Evolutionary conservation across 177 flowering plant genomes (phyloP), one percentile per base, ranked within the genome.

Genomic region (Vitis hybrid): DNA sequence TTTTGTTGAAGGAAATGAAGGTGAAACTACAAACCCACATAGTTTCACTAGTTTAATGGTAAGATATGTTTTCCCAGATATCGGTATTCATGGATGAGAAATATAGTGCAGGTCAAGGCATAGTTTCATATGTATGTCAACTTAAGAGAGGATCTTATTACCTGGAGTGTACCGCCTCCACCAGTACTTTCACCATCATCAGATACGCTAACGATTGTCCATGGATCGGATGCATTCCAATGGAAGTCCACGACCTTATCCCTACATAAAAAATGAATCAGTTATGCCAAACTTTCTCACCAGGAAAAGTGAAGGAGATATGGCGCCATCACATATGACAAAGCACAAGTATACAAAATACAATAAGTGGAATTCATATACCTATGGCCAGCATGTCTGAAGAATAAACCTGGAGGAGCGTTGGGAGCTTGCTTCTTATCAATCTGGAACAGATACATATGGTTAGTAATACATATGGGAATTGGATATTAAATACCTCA

Each of bases 91-190:
- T 34, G 45, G 45, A 34, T 34, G 45, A 34, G 45, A 34, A 34
- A 34, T 5, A 34, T 34, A 34, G 45, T 0, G 0, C 8, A 6
- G 45, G 45, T 34, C 8, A 6, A 34, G 45, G 45, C 45, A 6
- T 34, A 6, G 45, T 34, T 34, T 34, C 45, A 34, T 34, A 34
- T 34, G 0, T 34, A 5, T 34, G 8, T 34, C 45, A 34, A 34
- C 45, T 34, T 34, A 34, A 34, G 45, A 34, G 45, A 34, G 45
- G 8, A 34, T 34, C 45, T 34, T 34, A 34, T 34, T 6, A 92
- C 99, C 93, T 96, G 99, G 67, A 96, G 68, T 7, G 97, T 96
- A 1, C 99, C 99, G 5, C 99, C 99, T 19, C 97, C 97, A 74
- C 92, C 93, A 70, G 86, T 86, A 26, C 83, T 83, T 32, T 87